These are phyloP conservation scores for Mucor irregularis DNA, from an alignment of 371 early-diverging fungal genomes.

Conservation along the genomic window DNA sequence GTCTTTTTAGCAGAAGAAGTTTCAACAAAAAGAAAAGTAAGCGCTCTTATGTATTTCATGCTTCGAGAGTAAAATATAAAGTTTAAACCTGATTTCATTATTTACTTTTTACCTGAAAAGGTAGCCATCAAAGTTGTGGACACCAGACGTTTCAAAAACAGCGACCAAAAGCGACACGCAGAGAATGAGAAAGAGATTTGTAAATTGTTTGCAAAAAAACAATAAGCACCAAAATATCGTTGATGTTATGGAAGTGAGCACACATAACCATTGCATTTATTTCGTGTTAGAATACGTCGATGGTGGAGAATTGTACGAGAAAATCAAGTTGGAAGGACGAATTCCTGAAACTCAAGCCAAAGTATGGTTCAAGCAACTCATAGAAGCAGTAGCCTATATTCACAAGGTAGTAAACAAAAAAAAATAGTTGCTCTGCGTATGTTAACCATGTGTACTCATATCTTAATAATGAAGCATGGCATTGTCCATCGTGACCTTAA, in stretches of 20 bases:
- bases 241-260: conserved; percentile 88
- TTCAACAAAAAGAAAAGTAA: conserved; percentile 66
- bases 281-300: conserved; percentile 97
- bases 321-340: conserved; percentile 83
- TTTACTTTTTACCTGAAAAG: conserved; percentile 49
- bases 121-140: conserved; percentile 77
- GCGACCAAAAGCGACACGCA: conserved; percentile 93
- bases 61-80: too few species aligned
- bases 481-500: conserved; percentile 97
- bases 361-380: conserved; percentile 92
- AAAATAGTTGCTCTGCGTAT: background rate
- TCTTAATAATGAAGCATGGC: conserved; percentile 13
- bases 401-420: conserved; percentile 55
- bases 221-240: conserved; percentile 50
- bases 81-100: conserved; percentile 54
- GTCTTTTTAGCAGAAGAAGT: conserved; percentile 81
- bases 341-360: conserved; percentile 86
- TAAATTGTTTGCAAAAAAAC: conserved; percentile 45
- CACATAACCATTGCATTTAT: conserved; percentile 70
- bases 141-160: conserved; percentile 93
- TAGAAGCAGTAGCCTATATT: conserved; percentile 88
- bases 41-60: too few species aligned
- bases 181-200: conserved; percentile 53
- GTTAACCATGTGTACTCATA: background rate
- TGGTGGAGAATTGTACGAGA: conserved; percentile 96